Evolutionary conservation across 306 rosid species (phyloP).

Genomic region (Prunus mume): DNA sequence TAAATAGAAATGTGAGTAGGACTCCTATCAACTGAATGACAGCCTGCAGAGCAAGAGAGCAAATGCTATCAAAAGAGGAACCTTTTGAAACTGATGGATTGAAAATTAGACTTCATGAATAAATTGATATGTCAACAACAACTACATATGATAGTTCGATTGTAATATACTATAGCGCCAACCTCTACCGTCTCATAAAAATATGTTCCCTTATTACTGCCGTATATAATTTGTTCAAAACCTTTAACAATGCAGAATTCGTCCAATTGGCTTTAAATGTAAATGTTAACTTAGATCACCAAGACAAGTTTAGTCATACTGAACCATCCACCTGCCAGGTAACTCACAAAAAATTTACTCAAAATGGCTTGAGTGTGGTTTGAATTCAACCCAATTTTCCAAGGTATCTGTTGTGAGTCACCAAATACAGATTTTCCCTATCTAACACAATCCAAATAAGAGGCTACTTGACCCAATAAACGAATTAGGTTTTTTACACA

Average conservation of each 20-base stretch:
- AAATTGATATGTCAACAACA: neutral
- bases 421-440: neutral
- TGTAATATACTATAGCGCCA: neutral
- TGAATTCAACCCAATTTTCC: neutral
- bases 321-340: neutral
- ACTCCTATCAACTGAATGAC: slow-evolving; percentile 47
- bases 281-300: neutral
- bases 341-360: neutral
- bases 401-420: neutral
- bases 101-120: neutral
- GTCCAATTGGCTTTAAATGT: neutral
- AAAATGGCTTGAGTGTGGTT: neutral
- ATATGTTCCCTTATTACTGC: neutral
- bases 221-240: neutral
- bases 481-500: neutral
- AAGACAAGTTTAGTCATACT: neutral
- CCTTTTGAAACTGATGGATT: neutral
- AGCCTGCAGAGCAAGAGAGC: slow-evolving; percentile 46
- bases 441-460: neutral
- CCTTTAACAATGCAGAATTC: neutral
- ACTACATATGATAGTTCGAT: neutral
- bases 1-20: slow-evolving; percentile 34
- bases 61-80: slow-evolving; percentile 7
- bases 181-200: neutral
- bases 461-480: neutral